phyloP scores from a whole-genome alignment of 129 eudicot species.

The Helianthus tuberosus region DNA sequence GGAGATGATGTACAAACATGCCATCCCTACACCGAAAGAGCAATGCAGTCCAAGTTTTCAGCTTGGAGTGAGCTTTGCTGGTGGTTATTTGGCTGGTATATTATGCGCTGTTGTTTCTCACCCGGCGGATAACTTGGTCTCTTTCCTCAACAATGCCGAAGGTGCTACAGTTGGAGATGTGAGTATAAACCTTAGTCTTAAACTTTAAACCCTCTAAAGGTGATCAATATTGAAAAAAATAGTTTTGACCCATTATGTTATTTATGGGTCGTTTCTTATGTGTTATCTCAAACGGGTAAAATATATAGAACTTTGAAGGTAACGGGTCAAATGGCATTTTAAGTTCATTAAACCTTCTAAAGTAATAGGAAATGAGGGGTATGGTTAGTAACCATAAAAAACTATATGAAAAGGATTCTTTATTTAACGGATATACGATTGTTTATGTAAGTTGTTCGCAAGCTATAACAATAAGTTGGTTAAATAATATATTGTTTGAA shows the following conservation, averaged over 20 bases:
- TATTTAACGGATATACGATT: not conserved
- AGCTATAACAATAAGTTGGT: no score
- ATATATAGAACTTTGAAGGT: not conserved
- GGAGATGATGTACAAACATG: conserved; percentile 63
- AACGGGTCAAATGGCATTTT: not conserved
- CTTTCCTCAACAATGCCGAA: conserved; percentile 80
- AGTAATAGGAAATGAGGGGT: not conserved
- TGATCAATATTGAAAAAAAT: not conserved
- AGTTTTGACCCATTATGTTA: not conserved
- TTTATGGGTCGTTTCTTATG: not conserved
- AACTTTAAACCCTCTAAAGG: no score
- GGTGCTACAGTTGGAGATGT: conserved; percentile 83
- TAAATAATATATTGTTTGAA: no score
- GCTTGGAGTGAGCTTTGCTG: conserved; percentile 86
- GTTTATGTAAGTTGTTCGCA: no score
- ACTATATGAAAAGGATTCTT: not conserved
- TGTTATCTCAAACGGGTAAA: not conserved
- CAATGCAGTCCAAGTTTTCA: conserved; percentile 64
- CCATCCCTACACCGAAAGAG: conserved; percentile 72
- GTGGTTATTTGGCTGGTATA: conserved; percentile 82
- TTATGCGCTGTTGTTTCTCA: conserved; percentile 82
- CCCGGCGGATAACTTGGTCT: conserved; percentile 85
- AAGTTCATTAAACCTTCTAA: not conserved
- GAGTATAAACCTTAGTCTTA: conserved; percentile 18
- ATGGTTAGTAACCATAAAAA: not conserved